These are phyloP conservation scores for Cynara cardunculus DNA, from an alignment of 129 eudicot genomes.

Conservation along the genomic window DNA sequence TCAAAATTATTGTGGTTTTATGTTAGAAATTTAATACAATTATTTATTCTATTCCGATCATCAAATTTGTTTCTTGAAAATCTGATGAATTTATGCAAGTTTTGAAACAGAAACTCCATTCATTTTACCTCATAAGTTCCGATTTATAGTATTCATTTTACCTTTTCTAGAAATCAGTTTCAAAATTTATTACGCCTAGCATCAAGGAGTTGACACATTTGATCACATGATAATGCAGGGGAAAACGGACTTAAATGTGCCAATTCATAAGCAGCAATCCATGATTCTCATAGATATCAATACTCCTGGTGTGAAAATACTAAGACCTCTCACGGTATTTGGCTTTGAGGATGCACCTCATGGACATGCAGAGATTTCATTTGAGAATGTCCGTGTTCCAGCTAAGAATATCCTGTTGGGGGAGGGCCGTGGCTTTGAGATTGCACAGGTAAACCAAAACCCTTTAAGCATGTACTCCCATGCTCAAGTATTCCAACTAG, in stretches of 20 bases:
- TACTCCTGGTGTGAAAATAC: constrained; percentile 74
- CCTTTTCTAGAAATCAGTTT: neutral
- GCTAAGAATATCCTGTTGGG: constrained; percentile 80
- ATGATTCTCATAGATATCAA: constrained; percentile 87
- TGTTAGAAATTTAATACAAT: neutral
- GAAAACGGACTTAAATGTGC: constrained; percentile 81
- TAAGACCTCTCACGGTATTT: constrained; percentile 84
- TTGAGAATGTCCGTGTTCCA: constrained; percentile 80
- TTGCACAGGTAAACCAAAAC: constrained; percentile 70
- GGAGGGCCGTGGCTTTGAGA: constrained; percentile 97
- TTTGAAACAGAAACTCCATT: neutral
- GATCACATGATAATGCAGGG: constrained; percentile 57
- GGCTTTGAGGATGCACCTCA: constrained; percentile 99
- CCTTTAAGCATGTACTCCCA: neutral
- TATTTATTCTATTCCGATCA: neutral
- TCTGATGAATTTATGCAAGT: neutral
- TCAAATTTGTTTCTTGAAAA: neutral
- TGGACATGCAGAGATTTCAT: constrained; percentile 89
- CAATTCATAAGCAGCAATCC: constrained; percentile 89
- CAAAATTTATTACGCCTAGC: neutral
- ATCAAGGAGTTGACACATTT: constrained; percentile 7
- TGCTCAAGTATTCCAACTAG: too few relatives aligned
- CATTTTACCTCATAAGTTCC: neutral
- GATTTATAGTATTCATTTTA: neutral
- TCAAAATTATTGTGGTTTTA: neutral